Evolutionary conservation across 768 basidiomycete species (phyloP).

Genomic region (Termitomyces sp.): DNA sequence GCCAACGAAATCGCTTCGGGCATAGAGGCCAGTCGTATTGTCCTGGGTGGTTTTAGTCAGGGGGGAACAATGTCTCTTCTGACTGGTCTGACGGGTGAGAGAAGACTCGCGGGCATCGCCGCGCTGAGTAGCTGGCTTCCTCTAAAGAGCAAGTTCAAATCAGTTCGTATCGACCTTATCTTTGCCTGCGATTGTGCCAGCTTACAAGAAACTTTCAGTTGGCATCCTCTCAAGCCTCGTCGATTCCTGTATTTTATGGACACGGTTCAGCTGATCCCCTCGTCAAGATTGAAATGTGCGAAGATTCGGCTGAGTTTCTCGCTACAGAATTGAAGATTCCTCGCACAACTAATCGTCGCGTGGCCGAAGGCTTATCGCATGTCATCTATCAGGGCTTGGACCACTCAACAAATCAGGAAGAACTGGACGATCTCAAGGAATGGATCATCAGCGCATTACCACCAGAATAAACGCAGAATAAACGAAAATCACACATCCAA

Average conservation of each 20-base stretch:
- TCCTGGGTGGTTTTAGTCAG: constrained; percentile 89
- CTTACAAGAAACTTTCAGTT: constrained; percentile 40
- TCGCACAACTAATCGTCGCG: constrained; percentile 32
- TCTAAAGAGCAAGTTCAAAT: constrained; percentile 59
- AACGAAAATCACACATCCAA: background rate
- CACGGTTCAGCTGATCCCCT: constrained; percentile 78
- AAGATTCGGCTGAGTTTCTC: constrained; percentile 55
- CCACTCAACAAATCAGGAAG: constrained; percentile 63
- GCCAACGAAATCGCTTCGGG: constrained; percentile 71
- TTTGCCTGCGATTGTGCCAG: background rate
- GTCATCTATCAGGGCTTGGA: constrained; percentile 63
- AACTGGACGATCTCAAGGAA: constrained; percentile 64
- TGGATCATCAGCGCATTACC: constrained; percentile 68
- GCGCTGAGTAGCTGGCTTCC: constrained; percentile 82
- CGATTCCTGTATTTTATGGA: constrained; percentile 82
- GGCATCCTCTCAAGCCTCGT: constrained; percentile 52
- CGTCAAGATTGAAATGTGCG: constrained; percentile 54
- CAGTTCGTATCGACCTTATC: constrained; percentile 36
- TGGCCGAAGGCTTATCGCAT: constrained; percentile 59
- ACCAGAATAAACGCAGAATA: constrained; percentile 1
- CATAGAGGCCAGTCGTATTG: constrained; percentile 64
- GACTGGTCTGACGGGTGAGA: constrained; percentile 63
- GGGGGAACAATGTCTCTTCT: constrained; percentile 79
- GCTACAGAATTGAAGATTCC: constrained; percentile 51
- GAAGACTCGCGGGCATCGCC: constrained; percentile 69